phyloP scores from a whole-genome alignment of 2,329 filamentous ascomycete genomes.

The Colletotrichum gigasporum region DNA sequence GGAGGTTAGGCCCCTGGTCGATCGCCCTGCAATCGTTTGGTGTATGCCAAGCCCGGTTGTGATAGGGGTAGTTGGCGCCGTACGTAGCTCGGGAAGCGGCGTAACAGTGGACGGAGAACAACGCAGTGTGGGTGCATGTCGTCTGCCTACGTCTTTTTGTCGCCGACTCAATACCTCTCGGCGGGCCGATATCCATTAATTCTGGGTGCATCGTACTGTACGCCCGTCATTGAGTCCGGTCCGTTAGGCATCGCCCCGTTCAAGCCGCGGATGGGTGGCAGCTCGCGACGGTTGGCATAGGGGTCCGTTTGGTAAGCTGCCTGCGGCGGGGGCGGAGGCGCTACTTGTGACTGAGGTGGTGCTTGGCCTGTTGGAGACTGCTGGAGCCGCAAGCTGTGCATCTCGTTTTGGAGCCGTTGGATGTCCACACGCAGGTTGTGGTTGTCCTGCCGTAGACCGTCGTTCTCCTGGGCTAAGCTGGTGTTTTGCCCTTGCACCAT shows the following conservation, averaged over 20 bases:
- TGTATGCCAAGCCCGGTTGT: not conserved
- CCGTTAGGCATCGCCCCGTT: constrained; percentile 52
- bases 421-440: constrained; percentile 58
- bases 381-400: constrained; percentile 37
- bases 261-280: constrained; percentile 66
- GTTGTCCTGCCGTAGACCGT: constrained; percentile 59
- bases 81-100: not conserved
- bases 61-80: too few relatives aligned
- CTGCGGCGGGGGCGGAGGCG: constrained; percentile 36
- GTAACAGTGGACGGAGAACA: too few relatives aligned
- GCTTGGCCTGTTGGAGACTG: constrained; percentile 37
- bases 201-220: constrained; percentile 67
- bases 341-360: constrained; percentile 13
- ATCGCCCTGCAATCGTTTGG: not conserved
- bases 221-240: constrained; percentile 72
- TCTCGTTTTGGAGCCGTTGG: constrained; percentile 53
- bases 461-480: constrained; percentile 53
- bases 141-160: not conserved
- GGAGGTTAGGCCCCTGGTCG: not conserved
- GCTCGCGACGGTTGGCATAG: constrained; percentile 54
- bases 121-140: too few relatives aligned
- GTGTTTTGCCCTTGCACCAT: constrained; percentile 56
- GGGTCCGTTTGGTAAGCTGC: constrained; percentile 39
- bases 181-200: constrained; percentile 55
- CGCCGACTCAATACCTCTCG: constrained; percentile 44